phyloP scores from a whole-genome alignment of 768 basidiomycete species.

The Boletus eberwhitei region DNA sequence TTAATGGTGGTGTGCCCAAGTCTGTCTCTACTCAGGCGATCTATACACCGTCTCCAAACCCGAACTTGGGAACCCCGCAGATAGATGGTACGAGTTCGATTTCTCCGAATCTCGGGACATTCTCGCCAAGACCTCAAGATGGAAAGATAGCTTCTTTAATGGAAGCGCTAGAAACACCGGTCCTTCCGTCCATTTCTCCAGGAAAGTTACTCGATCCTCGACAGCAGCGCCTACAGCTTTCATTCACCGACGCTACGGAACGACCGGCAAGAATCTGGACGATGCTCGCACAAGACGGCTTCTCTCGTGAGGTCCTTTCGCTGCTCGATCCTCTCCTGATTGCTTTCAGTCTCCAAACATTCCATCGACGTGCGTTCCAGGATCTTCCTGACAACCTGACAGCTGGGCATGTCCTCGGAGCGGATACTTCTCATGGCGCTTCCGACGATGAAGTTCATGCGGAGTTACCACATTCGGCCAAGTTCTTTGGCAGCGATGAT shows the following conservation, averaged over 20 bases:
- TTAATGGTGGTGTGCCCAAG: slow-evolving; percentile 34
- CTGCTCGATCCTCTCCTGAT: slow-evolving; percentile 58
- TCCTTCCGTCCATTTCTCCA: slow-evolving; percentile 15
- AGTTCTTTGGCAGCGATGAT: slow-evolving; percentile 66
- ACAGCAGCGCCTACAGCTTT: slow-evolving; percentile 23
- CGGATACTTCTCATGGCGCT: slow-evolving; percentile 19
- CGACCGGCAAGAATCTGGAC: slow-evolving; percentile 43
- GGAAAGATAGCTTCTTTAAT: slow-evolving; percentile 42
- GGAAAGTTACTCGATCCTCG: slow-evolving; percentile 24
- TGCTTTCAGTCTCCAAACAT: slow-evolving; percentile 59
- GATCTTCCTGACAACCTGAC: slow-evolving; percentile 52
- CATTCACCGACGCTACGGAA: slow-evolving; percentile 21
- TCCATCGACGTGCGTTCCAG: slow-evolving; percentile 54
- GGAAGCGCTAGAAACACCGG: slow-evolving; percentile 38
- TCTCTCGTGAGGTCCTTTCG: slow-evolving; percentile 65
- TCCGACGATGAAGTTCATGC: slow-evolving; percentile 4
- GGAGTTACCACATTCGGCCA: slow-evolving; percentile 20
- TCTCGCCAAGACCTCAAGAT: slow-evolving; percentile 53
- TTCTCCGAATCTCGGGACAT: slow-evolving; percentile 47
- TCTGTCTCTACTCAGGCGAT: slow-evolving; percentile 54
- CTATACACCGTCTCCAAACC: slow-evolving; percentile 47
- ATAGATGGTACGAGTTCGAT: slow-evolving; percentile 6
- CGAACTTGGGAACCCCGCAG: slow-evolving; percentile 28
- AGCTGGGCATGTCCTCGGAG: slow-evolving; percentile 40
- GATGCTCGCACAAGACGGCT: slow-evolving; percentile 58